Percentiles rank a stretch among this genome's conserved stretches.
phyloP scores from a whole-genome alignment of 2,329 filamentous ascomycete genomes.

The Aureobasidium leucospermi region DNA sequence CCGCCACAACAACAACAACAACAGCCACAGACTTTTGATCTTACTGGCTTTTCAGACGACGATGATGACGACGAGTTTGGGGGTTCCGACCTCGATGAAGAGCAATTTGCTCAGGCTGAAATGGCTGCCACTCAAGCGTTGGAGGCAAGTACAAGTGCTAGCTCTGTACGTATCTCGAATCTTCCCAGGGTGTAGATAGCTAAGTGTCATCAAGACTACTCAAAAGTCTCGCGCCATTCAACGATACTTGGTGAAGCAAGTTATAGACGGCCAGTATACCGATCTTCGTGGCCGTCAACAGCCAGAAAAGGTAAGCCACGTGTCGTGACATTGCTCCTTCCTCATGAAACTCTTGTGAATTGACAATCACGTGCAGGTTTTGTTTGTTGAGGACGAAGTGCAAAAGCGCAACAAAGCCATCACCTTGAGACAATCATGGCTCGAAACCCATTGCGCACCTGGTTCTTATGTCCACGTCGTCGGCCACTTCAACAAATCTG shows the following conservation, averaged over 20 bases:
- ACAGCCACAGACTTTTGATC: not conserved
- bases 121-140: slow-evolving; percentile 63
- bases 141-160: slow-evolving; percentile 30
- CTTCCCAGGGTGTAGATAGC: slow-evolving; percentile 17
- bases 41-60: slow-evolving; percentile 14
- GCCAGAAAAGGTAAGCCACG: slow-evolving; percentile 17
- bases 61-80: slow-evolving; percentile 64
- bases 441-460: slow-evolving; percentile 65
- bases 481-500: slow-evolving; percentile 61
- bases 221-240: slow-evolving; percentile 68
- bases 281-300: slow-evolving; percentile 52
- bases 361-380: slow-evolving; percentile 49
- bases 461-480: slow-evolving; percentile 82
- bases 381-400: slow-evolving; percentile 75
- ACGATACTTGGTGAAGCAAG: slow-evolving; percentile 73
- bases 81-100: slow-evolving; percentile 62
- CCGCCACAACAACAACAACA: not conserved
- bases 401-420: slow-evolving; percentile 60
- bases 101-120: slow-evolving; percentile 59
- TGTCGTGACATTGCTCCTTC: not conserved
- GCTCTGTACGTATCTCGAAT: slow-evolving; percentile 48
- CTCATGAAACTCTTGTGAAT: slow-evolving; percentile 10
- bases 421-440: slow-evolving; percentile 78
- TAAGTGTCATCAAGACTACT: slow-evolving; percentile 49
- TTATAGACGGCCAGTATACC: slow-evolving; percentile 61